Conservation (phyloP, 2,329 filamentous ascomycete genomes). For the Phyllosticta citrichinensis region DNA sequence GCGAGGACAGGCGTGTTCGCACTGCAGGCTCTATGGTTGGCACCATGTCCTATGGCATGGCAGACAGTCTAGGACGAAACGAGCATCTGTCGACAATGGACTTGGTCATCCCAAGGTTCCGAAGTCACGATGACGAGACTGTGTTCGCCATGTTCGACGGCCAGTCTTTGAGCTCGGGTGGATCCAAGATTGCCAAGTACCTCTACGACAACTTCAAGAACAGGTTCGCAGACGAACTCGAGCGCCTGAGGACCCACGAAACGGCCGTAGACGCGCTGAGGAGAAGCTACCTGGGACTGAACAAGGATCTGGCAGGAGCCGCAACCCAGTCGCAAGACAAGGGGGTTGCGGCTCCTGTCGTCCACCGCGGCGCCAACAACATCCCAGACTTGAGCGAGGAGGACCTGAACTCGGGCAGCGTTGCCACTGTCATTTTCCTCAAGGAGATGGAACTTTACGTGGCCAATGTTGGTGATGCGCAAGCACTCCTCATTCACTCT, state of each 20-base stretch:
- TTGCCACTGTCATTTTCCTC: conserved; percentile 85
- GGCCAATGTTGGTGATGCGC: conserved; percentile 89
- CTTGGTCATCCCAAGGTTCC: conserved; percentile 85
- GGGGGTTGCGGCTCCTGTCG: conserved; percentile 29
- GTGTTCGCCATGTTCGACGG: conserved; percentile 94
- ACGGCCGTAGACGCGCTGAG: conserved; percentile 74
- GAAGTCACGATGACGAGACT: conserved; percentile 80
- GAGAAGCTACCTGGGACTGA: conserved; percentile 76
- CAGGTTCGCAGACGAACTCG: conserved; percentile 74
- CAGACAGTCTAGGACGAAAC: conserved; percentile 82
- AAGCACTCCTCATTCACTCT: conserved; percentile 88
- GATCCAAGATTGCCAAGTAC: conserved; percentile 93
- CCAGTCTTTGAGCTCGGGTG: conserved; percentile 75
- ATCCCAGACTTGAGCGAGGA: conserved; percentile 76
- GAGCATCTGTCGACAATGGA: conserved; percentile 95
- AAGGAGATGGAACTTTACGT: conserved; percentile 85
- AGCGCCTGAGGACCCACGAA: conserved; percentile 59
- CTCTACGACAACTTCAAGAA: conserved; percentile 91
- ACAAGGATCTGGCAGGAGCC: conserved; percentile 85
- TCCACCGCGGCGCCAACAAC: conserved; percentile 58
- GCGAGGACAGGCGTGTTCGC: conserved; percentile 84
- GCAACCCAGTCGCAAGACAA: conserved; percentile 59
- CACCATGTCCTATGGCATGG: conserved; percentile 91
- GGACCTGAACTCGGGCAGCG: conserved; percentile 80
- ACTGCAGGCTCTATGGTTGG: conserved; percentile 95